phyloP scores from a whole-genome alignment of 208 protist species.

The Balamuthia mandrillaris region DNA sequence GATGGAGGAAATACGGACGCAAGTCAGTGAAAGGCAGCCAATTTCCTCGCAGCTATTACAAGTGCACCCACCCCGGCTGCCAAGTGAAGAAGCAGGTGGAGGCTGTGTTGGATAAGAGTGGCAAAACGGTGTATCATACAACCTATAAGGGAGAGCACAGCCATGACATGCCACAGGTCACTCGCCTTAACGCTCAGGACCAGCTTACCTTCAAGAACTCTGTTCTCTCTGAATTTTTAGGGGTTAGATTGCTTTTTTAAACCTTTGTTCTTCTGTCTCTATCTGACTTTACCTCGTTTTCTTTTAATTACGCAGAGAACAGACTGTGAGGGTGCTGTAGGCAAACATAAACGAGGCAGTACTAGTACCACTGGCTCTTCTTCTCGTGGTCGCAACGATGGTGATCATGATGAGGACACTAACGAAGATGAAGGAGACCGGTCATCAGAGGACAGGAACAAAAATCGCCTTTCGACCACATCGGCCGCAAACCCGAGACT shows the following conservation, averaged over 20 bases:
- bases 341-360: too few relatives aligned
- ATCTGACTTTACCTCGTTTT: too few relatives aligned
- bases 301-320: too few relatives aligned
- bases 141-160: slow-evolving; percentile 21
- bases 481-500: neutral
- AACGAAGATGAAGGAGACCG: too few relatives aligned
- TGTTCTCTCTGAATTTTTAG: slow-evolving; percentile 12
- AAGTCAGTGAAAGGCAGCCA: too few relatives aligned
- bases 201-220: slow-evolving; percentile 26
- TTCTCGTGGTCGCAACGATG: too few relatives aligned
- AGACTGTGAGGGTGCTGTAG: too few relatives aligned
- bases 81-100: slow-evolving; percentile 44
- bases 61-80: slow-evolving; percentile 32
- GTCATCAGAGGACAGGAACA: neutral
- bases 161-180: slow-evolving; percentile 7
- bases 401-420: too few relatives aligned
- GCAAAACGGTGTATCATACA: neutral
- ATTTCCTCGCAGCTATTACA: slow-evolving; percentile 38
- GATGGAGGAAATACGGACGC: too few relatives aligned
- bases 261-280: too few relatives aligned
- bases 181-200: slow-evolving; percentile 4
- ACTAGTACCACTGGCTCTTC: too few relatives aligned
- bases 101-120: neutral
- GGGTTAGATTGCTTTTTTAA: neutral
- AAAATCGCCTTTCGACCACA: neutral